A percentile compares a stretch with the other conserved stretches of the same genome.
phyloP scores from a whole-genome alignment of 306 rosid species.

The Hippophae tibetana region DNA sequence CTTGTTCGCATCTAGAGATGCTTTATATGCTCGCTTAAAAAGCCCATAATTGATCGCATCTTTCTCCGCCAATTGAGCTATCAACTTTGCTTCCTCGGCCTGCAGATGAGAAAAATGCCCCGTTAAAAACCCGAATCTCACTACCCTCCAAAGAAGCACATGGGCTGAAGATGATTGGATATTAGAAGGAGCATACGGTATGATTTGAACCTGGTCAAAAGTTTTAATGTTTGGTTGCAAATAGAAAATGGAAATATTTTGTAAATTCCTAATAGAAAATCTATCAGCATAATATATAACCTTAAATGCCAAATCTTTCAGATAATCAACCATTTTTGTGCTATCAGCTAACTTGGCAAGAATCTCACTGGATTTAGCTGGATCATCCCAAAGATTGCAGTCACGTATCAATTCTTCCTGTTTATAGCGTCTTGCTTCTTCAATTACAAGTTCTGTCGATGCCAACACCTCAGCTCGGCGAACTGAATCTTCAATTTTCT shows the following conservation, averaged over 20 bases:
- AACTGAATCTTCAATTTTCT: slow-evolving; percentile 71
- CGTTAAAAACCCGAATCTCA: slow-evolving; percentile 1
- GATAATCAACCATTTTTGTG: slow-evolving; percentile 62
- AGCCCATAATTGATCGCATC: slow-evolving; percentile 64
- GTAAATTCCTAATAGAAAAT: not conserved
- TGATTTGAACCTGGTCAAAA: too few relatives aligned
- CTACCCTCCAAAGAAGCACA: slow-evolving; percentile 3
- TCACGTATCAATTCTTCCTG: slow-evolving; percentile 61
- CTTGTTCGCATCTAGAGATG: slow-evolving; percentile 57
- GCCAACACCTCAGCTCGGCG: slow-evolving; percentile 64
- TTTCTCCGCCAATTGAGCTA: slow-evolving; percentile 56
- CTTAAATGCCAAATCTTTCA: slow-evolving; percentile 69
- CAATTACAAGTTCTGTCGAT: slow-evolving; percentile 59
- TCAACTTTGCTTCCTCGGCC: slow-evolving; percentile 83
- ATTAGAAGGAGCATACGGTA: too few relatives aligned
- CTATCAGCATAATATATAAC: slow-evolving; percentile 23
- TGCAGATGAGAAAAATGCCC: slow-evolving; percentile 16
- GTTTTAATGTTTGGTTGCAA: too few relatives aligned
- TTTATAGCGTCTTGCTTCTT: slow-evolving; percentile 54
- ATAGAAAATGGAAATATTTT: not conserved
- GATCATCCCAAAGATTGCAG: slow-evolving; percentile 71
- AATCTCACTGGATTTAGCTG: slow-evolving; percentile 52
- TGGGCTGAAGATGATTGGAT: not conserved
- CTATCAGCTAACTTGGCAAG: slow-evolving; percentile 65
- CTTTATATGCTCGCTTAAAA: slow-evolving; percentile 66